phyloP scores from a whole-genome alignment of 2,329 filamentous ascomycete genomes.

The Lecanicillium sp. region DNA sequence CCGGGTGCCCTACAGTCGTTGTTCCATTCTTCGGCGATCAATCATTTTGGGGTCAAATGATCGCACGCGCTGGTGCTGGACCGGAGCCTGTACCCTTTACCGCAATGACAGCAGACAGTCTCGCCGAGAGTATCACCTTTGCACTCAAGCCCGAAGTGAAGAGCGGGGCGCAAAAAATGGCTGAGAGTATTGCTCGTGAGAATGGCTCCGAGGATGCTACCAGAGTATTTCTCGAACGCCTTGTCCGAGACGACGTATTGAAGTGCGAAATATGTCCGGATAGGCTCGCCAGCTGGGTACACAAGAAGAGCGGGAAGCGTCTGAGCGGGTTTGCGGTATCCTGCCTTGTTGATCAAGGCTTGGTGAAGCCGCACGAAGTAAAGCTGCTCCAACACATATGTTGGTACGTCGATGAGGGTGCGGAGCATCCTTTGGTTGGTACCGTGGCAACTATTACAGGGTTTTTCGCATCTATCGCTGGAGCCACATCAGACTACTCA shows the following conservation, averaged over 20 bases:
- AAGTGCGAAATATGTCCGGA: conserved; percentile 51
- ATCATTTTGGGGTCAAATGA: conserved; percentile 59
- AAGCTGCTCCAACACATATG: conserved; percentile 41
- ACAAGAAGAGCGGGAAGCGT: conserved; percentile 49
- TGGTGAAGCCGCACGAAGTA: conserved; percentile 48
- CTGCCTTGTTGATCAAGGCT: conserved; percentile 45
- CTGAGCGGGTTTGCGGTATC: conserved; percentile 55
- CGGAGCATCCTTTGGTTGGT: conserved; percentile 56
- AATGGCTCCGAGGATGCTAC: conserved; percentile 45
- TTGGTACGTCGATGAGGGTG: conserved; percentile 59
- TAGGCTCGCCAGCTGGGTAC: conserved; percentile 52
- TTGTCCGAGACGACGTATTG: conserved; percentile 42
- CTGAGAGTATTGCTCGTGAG: conserved; percentile 44
- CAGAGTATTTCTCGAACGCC: conserved; percentile 44
- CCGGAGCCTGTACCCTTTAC: conserved; percentile 51
- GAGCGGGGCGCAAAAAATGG: conserved; percentile 31
- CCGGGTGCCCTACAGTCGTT: conserved; percentile 53
- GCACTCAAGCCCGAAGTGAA: conserved; percentile 42
- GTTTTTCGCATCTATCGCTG: conserved; percentile 57
- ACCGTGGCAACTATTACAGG: conserved; percentile 58
- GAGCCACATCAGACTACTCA: conserved; percentile 29
- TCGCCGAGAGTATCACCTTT: conserved; percentile 44
- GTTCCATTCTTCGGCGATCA: conserved; percentile 61
- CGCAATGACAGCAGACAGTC: conserved; percentile 46
- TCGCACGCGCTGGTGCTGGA: conserved; percentile 52